These are phyloP conservation scores for Alternaria sp. DNA, from an alignment of 2,329 filamentous ascomycete species.

Conservation along the genomic window DNA sequence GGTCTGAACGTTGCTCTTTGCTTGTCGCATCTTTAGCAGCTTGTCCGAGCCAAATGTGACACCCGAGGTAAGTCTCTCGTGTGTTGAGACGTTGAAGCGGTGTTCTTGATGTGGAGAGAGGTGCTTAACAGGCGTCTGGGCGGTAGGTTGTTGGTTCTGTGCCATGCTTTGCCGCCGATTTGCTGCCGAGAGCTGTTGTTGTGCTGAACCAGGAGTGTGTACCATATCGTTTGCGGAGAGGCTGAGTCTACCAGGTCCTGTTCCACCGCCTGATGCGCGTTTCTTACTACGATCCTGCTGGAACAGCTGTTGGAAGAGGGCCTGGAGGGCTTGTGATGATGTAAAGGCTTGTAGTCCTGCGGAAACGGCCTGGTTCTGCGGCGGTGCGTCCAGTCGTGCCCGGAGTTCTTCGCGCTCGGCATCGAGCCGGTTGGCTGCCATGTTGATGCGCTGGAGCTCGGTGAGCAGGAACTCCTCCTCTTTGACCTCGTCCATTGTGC, in stretches of 20 bases:
- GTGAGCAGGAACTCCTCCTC: constrained; percentile 90
- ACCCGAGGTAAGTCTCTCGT: constrained; percentile 84
- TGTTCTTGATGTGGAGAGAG: constrained; percentile 77
- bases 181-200: constrained; percentile 37
- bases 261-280: constrained; percentile 58
- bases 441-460: constrained; percentile 90
- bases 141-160: constrained; percentile 40
- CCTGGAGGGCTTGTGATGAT: constrained; percentile 78
- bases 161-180: constrained; percentile 46
- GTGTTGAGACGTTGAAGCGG: constrained; percentile 82
- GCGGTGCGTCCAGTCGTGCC: constrained; percentile 82
- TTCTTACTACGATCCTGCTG: constrained; percentile 89
- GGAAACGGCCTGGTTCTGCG: constrained; percentile 55
- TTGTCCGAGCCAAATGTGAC: constrained; percentile 89
- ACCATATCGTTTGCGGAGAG: constrained; percentile 47
- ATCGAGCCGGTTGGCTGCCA: constrained; percentile 83
- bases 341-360: constrained; percentile 67
- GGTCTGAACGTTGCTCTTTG: constrained; percentile 78
- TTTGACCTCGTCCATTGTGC: constrained; percentile 84
- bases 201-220: constrained; percentile 42
- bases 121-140: constrained; percentile 49
- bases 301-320: constrained; percentile 82
- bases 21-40: constrained; percentile 77
- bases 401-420: constrained; percentile 88
- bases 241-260: constrained; percentile 46